Percentiles rank a stretch among this genome's conserved stretches.
Evolutionary conservation across 176 grass and related monocot genomes (phyloP).

Genomic region (Hyparrhenia diplandra): DNA sequence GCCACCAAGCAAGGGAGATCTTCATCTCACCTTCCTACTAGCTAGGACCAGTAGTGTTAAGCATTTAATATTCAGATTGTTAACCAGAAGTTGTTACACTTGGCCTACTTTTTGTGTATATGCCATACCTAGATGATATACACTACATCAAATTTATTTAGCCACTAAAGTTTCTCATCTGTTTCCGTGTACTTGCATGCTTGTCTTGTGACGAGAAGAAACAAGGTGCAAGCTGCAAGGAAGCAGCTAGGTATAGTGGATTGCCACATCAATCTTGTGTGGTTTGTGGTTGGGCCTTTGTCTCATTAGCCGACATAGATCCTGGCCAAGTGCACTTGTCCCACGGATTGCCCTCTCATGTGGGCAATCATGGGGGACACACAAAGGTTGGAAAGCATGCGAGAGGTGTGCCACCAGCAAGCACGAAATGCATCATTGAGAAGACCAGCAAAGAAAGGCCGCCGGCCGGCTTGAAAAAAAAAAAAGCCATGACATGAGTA

Average conservation of each 20-base stretch:
- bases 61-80: neutral
- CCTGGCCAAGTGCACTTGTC: slow-evolving; percentile 40
- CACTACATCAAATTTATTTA: neutral
- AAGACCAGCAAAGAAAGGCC: neutral
- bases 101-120: neutral
- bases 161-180: neutral
- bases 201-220: neutral
- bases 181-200: slow-evolving; percentile 10
- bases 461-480: neutral
- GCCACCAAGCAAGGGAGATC: neutral
- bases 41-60: neutral
- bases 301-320: slow-evolving; percentile 79
- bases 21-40: slow-evolving; percentile 19
- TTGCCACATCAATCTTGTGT: neutral
- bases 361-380: slow-evolving; percentile 16
- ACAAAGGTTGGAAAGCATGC: slow-evolving; percentile 16
- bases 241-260: slow-evolving; percentile 7
- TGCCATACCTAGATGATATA: neutral
- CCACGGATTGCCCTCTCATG: slow-evolving; percentile 21
- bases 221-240: slow-evolving; percentile 5
- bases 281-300: slow-evolving; percentile 38
- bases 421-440: slow-evolving; percentile 26
- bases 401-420: slow-evolving; percentile 17
- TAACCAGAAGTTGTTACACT: neutral
- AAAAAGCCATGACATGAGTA: slow-evolving; percentile 7